phyloP scores from a whole-genome alignment of 1,284 basidiomycete species.

The Ustilago xerochloae region DNA sequence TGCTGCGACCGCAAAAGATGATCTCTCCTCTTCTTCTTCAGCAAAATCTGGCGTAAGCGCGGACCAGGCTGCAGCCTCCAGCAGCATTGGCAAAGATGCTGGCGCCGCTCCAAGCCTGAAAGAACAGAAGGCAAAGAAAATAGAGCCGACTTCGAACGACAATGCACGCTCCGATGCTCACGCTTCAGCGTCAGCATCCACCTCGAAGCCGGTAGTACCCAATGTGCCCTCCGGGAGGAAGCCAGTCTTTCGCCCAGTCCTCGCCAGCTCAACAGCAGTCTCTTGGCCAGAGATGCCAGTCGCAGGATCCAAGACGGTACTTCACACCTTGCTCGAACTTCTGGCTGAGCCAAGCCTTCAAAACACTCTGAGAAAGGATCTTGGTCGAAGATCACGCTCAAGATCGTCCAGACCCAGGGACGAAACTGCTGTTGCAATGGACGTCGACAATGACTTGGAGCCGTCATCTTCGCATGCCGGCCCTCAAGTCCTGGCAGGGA shows the following conservation, averaged over 20 bases:
- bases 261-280: slow-evolving; percentile 43
- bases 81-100: slow-evolving; percentile 10
- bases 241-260: slow-evolving; percentile 46
- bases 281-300: slow-evolving; percentile 47
- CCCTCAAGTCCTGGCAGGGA: slow-evolving; percentile 29
- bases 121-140: slow-evolving; percentile 8
- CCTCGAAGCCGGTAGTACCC: background rate
- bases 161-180: background rate
- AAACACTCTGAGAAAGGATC: slow-evolving; percentile 12
- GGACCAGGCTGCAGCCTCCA: background rate
- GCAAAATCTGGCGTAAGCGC: background rate
- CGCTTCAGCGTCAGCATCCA: background rate
- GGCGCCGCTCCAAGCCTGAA: background rate
- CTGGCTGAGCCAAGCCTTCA: slow-evolving; percentile 19
- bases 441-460: slow-evolving; percentile 5
- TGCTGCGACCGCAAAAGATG: background rate
- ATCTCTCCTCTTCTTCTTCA: background rate
- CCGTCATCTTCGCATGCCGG: background rate
- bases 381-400: slow-evolving; percentile 12
- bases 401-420: background rate
- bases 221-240: slow-evolving; percentile 27
- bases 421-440: background rate
- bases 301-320: slow-evolving; percentile 42
- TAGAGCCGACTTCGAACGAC: background rate
- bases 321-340: slow-evolving; percentile 44